Conservation (phyloP, 306 rosid genomes). For the Malus fusca region DNA sequence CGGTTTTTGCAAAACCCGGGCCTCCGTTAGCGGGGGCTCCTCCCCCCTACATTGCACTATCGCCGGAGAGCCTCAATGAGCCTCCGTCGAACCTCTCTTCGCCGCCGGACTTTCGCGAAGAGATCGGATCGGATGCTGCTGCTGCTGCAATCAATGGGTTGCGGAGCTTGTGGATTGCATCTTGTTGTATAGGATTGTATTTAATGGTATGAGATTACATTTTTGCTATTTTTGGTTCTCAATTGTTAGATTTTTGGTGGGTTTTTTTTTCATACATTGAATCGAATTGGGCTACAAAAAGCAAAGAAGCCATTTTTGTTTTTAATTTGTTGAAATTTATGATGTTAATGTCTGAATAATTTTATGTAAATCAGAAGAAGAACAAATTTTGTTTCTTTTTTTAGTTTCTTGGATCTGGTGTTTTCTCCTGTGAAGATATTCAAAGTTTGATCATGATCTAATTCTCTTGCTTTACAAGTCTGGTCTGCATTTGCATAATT, state of each 20-base stretch:
- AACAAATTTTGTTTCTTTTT: background rate
- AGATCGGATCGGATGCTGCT: slow-evolving; percentile 37
- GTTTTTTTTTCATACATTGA: slow-evolving; percentile 16
- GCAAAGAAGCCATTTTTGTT: slow-evolving; percentile 9
- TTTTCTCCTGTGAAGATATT: slow-evolving; percentile 12
- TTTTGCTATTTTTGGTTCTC: slow-evolving; percentile 30
- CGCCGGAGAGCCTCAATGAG: slow-evolving; percentile 52
- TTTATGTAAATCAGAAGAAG: slow-evolving; percentile 24
- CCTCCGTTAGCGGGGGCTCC: slow-evolving; percentile 24
- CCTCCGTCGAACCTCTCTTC: slow-evolving; percentile 59
- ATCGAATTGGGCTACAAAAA: slow-evolving; percentile 23
- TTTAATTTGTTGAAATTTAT: background rate
- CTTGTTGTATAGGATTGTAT: slow-evolving; percentile 73
- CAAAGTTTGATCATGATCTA: background rate
- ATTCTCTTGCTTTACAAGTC: background rate
- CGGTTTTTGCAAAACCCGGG: slow-evolving; percentile 28
- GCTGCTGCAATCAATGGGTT: slow-evolving; percentile 15
- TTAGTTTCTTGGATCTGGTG: slow-evolving; percentile 3
- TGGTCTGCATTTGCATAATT: background rate
- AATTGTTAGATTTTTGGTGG: slow-evolving; percentile 24
- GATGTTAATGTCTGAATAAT: slow-evolving; percentile 29
- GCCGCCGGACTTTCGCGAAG: slow-evolving; percentile 57
- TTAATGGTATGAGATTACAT: slow-evolving; percentile 51
- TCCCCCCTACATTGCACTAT: slow-evolving; percentile 40
- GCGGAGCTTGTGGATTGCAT: slow-evolving; percentile 26